Base-by-base conservation (phyloP, 495 filamentous ascomycete species). In the Trichoderma gamsii region DNA sequence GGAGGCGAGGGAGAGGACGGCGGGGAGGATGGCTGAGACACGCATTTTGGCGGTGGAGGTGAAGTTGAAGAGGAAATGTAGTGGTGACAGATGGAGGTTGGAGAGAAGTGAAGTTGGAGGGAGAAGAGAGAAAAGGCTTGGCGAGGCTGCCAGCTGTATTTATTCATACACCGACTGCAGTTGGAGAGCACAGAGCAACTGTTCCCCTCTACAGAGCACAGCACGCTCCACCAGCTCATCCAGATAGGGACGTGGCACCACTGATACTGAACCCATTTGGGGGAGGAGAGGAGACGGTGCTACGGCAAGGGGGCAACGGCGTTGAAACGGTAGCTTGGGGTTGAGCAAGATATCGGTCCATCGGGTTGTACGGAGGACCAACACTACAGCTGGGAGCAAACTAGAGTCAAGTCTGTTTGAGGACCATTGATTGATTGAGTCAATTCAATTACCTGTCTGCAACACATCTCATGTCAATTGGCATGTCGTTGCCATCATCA, bases 1-100 rank as follows among this genome's bases (percentile, higher is more conserved):
- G 43, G 76, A 69, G 18, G 75, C 71, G 46, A 81, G 70, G 59
- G 80, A 75, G 67, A 76, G 66, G 68, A 72, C 41, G 1, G 74
- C 65, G 23, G 71, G 64, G 66, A 73, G 23, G 66, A 61, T 72
- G 69, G 44, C 67, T 35, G 41, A 77, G 56, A n/a, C 70, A 70
- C 21, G 75, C 72, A 77, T 79, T 77, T 66, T 49, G 73, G 68
- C 41, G 44, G 3, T 51, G 38, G 1, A 7, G 35, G 4, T 18
- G 51, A 49, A 49, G 51, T 21, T 6, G 51, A 21, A 27, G 32
- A 56, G n/a, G 49, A n/a, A n/a, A n/a, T n/a, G n/a, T n/a, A n/a
- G n/a, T n/a, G n/a, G n/a, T n/a, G n/a, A n/a, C 7, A 52, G 49
- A 52, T 52, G 6, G n/a, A 18, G 29, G 29, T 4, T 21, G 15